Evolutionary conservation across 202 grass and related monocot species (phyloP), one percentile per base, ranked within the genome.

Genomic region (Dendrocalamus latiflorus): DNA sequence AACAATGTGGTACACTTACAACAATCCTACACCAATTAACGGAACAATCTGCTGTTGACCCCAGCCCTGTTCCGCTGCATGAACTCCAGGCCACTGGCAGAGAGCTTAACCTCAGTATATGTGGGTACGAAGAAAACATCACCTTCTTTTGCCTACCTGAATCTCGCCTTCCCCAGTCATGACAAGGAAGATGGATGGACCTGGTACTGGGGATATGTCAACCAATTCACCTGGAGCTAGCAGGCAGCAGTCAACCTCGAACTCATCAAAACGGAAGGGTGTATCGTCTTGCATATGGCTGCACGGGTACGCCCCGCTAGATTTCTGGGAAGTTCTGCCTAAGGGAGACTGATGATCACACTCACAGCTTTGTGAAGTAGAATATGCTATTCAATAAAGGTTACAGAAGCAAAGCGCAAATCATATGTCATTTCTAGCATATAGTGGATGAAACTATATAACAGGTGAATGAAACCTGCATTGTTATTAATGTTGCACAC

Each of bases 261-360:
- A 98, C 79, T 98, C 95, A 6, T 92, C 89, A 2, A 33, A 90
- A 93, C 30, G 95, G 91, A 68, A 93, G 89, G n/a, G 91, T 93
- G 72, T 95, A 98, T 37, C 91, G 87, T 66, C 83, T 88, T 60
- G 95, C 59, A n/a, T 85, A 80, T 76, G 71, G 81, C 34, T 89
- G 88, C 59, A 95, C 68, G 9, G 57, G 72, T 56, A 81, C 61
- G 15, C 95, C 95, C 28, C 74, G 68, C 70, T 93, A 51, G 65
- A 98, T 86, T 85, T 98, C 90, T 4, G 90, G 93, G 70, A 91
- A 93, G 18, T 51, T 78, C 93, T 98, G 77, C 38, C 90, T 72
- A 20, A 64, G 55, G 13, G 14, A 74, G 4, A 28, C 2, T 1
- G 1, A 38, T 73, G 28, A 66, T 73, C 24, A 70, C 0, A 42